phyloP scores from a whole-genome alignment of 2,329 filamentous ascomycete genomes.

The Cytospora paraplurivora region DNA sequence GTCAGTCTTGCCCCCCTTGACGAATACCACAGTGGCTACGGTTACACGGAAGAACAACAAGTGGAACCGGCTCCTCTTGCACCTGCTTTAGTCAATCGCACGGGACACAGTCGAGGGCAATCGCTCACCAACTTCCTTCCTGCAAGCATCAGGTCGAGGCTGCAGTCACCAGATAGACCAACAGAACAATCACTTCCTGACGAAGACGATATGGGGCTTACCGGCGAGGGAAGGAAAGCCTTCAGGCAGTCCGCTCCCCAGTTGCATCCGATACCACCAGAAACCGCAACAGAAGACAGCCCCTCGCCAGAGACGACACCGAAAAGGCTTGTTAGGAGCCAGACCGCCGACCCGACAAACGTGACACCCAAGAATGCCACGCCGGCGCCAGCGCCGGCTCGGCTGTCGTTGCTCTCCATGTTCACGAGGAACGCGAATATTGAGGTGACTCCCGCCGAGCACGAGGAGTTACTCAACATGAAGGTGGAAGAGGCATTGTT shows the following conservation, averaged over 20 bases:
- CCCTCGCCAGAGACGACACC: conserved; percentile 39
- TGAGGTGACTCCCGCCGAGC: conserved; percentile 34
- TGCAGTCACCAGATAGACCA: conserved; percentile 34
- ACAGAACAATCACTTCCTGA: conserved; percentile 4
- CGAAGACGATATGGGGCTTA: conserved; percentile 45
- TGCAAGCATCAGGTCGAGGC: conserved; percentile 35
- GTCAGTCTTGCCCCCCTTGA: conserved; percentile 31
- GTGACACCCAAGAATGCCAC: conserved; percentile 19
- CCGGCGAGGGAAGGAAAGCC: conserved; percentile 43
- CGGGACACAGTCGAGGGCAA: conserved; percentile 39
- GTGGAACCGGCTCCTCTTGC: conserved; percentile 27
- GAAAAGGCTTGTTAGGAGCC: conserved; percentile 33
- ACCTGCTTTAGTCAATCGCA: conserved; percentile 22
- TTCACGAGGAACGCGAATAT: conserved; percentile 30
- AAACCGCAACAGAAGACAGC: conserved; percentile 22
- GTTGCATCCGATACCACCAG: conserved; percentile 8
- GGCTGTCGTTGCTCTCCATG: conserved; percentile 37
- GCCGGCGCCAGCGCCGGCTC: conserved; percentile 31
- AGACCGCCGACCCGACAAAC: conserved; percentile 32
- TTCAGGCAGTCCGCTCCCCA: conserved; percentile 31
- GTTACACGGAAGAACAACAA: conserved; percentile 33
- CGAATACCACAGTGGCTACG: conserved; percentile 40
- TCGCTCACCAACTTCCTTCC: conserved; percentile 42
- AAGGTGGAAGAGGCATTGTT: conserved; percentile 59
- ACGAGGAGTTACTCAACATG: conserved; percentile 58